Percentiles rank a stretch among this genome's conserved stretches.
These are phyloP conservation scores for Ploettnerulaceae sp. DNA, from an alignment of 2,329 filamentous ascomycete genomes.

Conservation along the genomic window DNA sequence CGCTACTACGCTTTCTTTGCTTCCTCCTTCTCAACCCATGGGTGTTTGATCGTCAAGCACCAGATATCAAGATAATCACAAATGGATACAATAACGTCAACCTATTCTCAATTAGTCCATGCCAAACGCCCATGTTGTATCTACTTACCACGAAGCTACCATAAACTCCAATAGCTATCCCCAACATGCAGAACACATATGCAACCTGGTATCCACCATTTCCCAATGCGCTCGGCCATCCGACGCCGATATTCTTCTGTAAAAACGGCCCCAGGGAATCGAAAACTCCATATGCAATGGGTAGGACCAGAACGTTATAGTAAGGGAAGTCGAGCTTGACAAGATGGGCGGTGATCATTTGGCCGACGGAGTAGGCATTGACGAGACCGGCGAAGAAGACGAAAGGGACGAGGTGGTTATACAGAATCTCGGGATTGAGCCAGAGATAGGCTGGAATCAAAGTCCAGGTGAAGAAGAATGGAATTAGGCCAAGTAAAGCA, in stretches of 20 bases:
- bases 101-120: conserved; percentile 32
- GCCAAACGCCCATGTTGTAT: background rate
- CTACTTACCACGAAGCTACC: conserved; percentile 77
- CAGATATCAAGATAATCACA: conserved; percentile 98
- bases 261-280: conserved; percentile 74
- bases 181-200: conserved; percentile 84
- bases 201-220: conserved; percentile 81
- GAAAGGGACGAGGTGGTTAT: conserved; percentile 83
- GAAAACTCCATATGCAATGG: conserved; percentile 70
- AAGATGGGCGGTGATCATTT: conserved; percentile 93
- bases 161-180: conserved; percentile 83
- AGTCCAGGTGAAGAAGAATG: conserved; percentile 74
- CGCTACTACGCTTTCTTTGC: conserved; percentile 29
- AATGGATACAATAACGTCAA: conserved; percentile 95
- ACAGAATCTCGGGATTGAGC: conserved; percentile 78
- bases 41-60: conserved; percentile 96
- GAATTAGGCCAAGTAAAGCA: conserved; percentile 76
- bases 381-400: conserved; percentile 81
- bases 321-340: conserved; percentile 86
- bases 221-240: conserved; percentile 74
- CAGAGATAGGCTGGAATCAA: conserved; percentile 74
- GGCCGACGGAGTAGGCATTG: conserved; percentile 91
- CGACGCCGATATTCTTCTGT: conserved; percentile 49
- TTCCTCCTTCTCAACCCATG: conserved; percentile 41
- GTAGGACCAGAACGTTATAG: conserved; percentile 77